Evolutionary conservation across 768 basidiomycete genomes (phyloP).

Genomic region (Trametes punicea): DNA sequence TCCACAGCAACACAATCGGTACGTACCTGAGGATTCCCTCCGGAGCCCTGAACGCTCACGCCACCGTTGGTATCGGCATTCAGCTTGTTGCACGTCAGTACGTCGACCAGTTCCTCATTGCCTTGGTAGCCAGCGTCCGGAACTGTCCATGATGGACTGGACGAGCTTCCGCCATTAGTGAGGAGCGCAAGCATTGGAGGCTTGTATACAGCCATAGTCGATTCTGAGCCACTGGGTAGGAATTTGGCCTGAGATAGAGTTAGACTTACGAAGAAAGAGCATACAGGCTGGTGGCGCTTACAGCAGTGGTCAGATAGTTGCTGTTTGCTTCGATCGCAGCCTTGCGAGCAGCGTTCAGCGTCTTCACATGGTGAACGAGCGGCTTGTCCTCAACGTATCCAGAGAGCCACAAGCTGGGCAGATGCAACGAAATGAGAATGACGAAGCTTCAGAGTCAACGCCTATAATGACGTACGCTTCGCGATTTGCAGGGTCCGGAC

Average conservation of each 20-base stretch:
- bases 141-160: slow-evolving; percentile 42
- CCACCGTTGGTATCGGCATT: slow-evolving; percentile 40
- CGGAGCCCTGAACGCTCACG: slow-evolving; percentile 35
- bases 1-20: background rate
- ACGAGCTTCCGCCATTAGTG: slow-evolving; percentile 48
- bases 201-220: slow-evolving; percentile 49
- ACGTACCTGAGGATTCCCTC: slow-evolving; percentile 46
- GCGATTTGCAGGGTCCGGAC: slow-evolving; percentile 44
- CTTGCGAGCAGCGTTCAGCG: slow-evolving; percentile 53
- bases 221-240: slow-evolving; percentile 36
- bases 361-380: slow-evolving; percentile 43
- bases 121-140: slow-evolving; percentile 38
- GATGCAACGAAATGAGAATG: too few species aligned
- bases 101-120: slow-evolving; percentile 47
- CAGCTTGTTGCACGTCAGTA: slow-evolving; percentile 45
- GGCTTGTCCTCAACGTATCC: slow-evolving; percentile 50
- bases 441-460: too few species aligned
- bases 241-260: slow-evolving; percentile 40
- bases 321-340: slow-evolving; percentile 41
- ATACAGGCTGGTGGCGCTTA: slow-evolving; percentile 26
- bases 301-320: slow-evolving; percentile 46
- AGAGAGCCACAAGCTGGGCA: slow-evolving; percentile 58
- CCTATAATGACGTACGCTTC: slow-evolving; percentile 39
- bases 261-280: background rate
- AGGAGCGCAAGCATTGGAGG: slow-evolving; percentile 53